Evolutionary conservation across 495 filamentous ascomycete species (phyloP).

Genomic region (Tetracladium setigerum): DNA sequence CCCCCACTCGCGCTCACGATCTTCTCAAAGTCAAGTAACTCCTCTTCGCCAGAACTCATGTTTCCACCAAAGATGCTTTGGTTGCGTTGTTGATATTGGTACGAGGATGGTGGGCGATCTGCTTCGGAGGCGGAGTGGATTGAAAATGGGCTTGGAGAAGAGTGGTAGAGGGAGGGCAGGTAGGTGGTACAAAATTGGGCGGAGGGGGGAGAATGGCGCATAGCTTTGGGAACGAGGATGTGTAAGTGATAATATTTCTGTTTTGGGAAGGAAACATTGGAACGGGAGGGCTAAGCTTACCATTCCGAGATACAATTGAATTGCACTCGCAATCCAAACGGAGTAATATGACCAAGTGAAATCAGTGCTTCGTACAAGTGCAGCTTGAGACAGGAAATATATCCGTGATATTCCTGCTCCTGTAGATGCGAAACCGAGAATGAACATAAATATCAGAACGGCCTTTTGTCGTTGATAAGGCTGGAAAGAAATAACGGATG

Average conservation of each 20-base stretch:
- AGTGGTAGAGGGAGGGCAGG: constrained; percentile 30
- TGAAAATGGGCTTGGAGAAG: neutral
- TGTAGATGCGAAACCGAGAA: constrained; percentile 48
- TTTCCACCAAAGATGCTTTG: too few species aligned
- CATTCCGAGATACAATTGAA: constrained; percentile 54
- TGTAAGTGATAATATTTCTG: constrained; percentile 3
- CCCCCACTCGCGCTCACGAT: too few species aligned
- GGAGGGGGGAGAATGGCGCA: constrained; percentile 42
- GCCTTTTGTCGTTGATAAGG: constrained; percentile 46
- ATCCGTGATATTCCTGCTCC: constrained; percentile 49
- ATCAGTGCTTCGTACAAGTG: constrained; percentile 29
- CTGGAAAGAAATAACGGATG: constrained; percentile 47
- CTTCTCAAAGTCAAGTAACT: too few species aligned
- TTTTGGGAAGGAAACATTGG: neutral
- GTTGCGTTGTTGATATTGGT: too few species aligned
- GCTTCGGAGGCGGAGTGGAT: too few species aligned
- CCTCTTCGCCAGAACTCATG: too few species aligned
- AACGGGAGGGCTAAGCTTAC: constrained; percentile 32
- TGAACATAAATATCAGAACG: constrained; percentile 50
- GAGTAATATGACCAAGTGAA: constrained; percentile 47
- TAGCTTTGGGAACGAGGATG: constrained; percentile 27
- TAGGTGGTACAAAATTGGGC: constrained; percentile 35
- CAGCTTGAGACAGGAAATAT: constrained; percentile 17
- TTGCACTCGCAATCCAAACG: constrained; percentile 40
- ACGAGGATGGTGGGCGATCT: too few species aligned